Base-by-base conservation (phyloP, 306 rosid species). In the Fragaria iinumae region DNA sequence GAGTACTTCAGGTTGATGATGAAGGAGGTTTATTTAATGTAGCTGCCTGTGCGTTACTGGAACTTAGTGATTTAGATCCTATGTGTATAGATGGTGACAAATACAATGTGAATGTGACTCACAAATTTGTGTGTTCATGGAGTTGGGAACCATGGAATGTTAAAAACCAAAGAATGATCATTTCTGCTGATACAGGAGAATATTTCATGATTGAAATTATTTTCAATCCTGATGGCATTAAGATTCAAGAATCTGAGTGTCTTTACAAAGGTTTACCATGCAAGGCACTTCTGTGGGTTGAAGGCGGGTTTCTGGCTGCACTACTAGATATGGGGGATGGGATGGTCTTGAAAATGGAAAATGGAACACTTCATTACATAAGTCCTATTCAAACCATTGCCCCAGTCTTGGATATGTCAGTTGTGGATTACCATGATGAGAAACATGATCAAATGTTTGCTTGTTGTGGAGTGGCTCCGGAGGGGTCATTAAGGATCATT, bases 241-340 rank as follows among this genome's bases (percentile, higher is more conserved):
- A 87, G 86, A 90, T 89, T 65, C 80, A 71, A 79, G 85, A 89
- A 82, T 94, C 98, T 11, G 97, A 91, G 80, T 92, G 95, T 83
- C 91, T 92, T 72, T 90, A 92, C 79, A 90, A 88, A 83, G 97
- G 97, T 80, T 71, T 76, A 76, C 88, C 95, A 3, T 89, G 90
- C 87, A 90, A 92, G 79, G 88, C 83, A 76, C 87, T 92, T 88
- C 79, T 91, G 85, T 94, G 98, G 98, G 95, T 86, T 69, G 89
- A 89, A 82, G 95, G 91, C 13, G 96, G 97, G 80, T 90, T 85
- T 88, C 74, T 94, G 78, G 95, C 95, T 76, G 91, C 95, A 49
- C 79, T 94, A 75, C 89, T 87, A 59, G 97, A 94, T 81, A 92
- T 94, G 96, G 98, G 97, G 80, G 97, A 94, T 76, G 96, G 98